Percentiles rank a stretch among this genome's conserved stretches.
Evolutionary conservation across 164 flowering plant genomes (phyloP).

Genomic region (Cinnamomum chago): DNA sequence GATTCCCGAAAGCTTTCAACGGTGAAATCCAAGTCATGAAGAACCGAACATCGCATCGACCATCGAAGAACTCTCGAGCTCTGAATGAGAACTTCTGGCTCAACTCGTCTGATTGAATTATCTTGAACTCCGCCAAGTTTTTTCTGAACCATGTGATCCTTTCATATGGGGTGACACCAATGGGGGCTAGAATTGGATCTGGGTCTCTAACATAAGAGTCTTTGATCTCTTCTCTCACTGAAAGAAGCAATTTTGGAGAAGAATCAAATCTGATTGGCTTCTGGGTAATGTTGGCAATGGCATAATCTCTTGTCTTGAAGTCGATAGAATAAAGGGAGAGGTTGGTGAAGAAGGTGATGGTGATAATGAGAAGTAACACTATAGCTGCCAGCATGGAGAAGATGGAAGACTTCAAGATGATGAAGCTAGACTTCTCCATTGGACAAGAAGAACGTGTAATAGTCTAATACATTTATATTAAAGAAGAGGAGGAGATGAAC

Average conservation of each 20-base stretch:
- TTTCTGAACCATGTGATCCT: conserved; percentile 24
- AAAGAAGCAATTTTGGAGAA: conserved; percentile 4
- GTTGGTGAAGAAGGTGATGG: conserved; percentile 15
- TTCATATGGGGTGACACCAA: conserved; percentile 16
- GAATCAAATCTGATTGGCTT: conserved; percentile 2
- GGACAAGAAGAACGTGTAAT: no score
- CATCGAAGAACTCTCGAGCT: conserved; percentile 26
- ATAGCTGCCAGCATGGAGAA: conserved; percentile 22
- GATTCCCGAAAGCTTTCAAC: conserved; percentile 29
- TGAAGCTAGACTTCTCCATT: background rate
- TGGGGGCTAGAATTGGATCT: conserved; percentile 15
- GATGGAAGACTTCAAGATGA: conserved; percentile 8
- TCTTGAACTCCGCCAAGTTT: conserved; percentile 22
- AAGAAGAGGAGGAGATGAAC: no score
- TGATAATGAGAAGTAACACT: conserved; percentile 15
- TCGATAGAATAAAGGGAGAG: conserved; percentile 10
- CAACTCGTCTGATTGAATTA: conserved; percentile 20
- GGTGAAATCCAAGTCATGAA: conserved; percentile 93
- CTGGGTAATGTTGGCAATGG: background rate
- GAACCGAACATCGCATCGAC: conserved; percentile 41
- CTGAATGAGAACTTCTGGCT: conserved; percentile 17
- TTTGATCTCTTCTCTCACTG: conserved; percentile 12
- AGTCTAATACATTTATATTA: no score
- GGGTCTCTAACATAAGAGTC: conserved; percentile 1
- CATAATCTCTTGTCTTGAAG: background rate